Percentiles rank a stretch among this genome's conserved stretches.
These are phyloP conservation scores for Ulmus americana DNA, from an alignment of 331 rosid species.

Conservation along the genomic window DNA sequence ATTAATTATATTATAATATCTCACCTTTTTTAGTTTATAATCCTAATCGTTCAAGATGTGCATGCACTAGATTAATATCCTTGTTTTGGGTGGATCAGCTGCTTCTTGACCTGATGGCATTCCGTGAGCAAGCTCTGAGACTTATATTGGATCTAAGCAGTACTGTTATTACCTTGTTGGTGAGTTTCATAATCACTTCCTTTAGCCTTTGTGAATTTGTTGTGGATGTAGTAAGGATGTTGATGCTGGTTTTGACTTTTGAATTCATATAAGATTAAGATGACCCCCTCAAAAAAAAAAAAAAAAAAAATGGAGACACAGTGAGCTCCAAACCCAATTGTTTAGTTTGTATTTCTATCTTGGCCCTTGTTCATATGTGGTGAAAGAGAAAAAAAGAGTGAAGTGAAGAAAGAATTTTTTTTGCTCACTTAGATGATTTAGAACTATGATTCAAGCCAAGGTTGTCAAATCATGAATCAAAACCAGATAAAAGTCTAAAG, in stretches of 20 bases:
- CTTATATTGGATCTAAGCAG: constrained; percentile 94
- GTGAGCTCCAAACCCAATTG: no score
- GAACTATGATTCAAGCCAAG: no score
- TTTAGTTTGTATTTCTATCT: no score
- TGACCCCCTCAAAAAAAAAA: no score
- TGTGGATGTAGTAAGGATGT: not conserved
- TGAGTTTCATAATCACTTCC: constrained; percentile 47
- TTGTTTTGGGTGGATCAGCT: constrained; percentile 53
- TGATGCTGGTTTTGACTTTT: not conserved
- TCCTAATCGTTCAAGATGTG: not conserved
- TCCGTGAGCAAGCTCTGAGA: constrained; percentile 89
- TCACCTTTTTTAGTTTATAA: not conserved
- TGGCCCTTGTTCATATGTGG: no score
- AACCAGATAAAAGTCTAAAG: no score
- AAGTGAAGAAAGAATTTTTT: no score
- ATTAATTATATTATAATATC: not conserved
- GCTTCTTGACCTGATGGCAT: constrained; percentile 90
- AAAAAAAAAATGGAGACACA: no score
- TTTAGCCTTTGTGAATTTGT: constrained; percentile 8
- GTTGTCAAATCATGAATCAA: no score
- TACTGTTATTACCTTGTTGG: constrained; percentile 94
- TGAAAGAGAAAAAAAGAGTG: no score
- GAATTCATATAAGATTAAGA: no score
- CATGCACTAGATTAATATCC: constrained; percentile 28
- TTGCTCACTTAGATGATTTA: no score